Conservation (phyloP, 2,329 filamentous ascomycete species). For the Ceratocystis cacaofunesta region DNA sequence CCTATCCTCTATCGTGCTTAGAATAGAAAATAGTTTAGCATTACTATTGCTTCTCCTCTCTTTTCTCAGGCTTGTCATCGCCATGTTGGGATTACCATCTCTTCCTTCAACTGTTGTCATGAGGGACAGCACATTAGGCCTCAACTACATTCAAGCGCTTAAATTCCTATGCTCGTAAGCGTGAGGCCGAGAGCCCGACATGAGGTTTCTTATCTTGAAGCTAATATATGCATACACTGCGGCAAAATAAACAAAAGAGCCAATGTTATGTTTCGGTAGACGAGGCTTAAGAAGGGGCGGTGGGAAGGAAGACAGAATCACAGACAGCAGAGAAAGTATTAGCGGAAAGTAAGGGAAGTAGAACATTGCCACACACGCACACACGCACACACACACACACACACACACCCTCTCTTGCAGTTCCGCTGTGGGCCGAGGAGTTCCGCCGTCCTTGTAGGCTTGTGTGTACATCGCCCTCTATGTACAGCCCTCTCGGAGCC, state of each 20-base stretch:
- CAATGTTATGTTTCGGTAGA: neutral
- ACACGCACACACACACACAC: neutral
- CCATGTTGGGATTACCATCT: no score
- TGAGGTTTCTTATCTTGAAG: neutral
- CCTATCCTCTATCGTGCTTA: no score
- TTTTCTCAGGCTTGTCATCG: no score
- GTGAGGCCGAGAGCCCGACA: neutral
- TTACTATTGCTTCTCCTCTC: no score
- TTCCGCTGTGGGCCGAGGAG: neutral
- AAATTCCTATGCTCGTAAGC: neutral
- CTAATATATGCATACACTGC: neutral
- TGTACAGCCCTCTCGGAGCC: neutral
- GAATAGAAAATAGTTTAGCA: no score
- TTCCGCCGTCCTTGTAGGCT: neutral
- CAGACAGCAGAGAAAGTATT: neutral
- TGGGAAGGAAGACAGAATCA: neutral
- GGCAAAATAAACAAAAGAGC: neutral
- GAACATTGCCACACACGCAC: neutral
- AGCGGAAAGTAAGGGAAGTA: neutral
- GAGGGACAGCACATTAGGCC: neutral
- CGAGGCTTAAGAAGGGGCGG: neutral
- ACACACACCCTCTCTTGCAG: neutral
- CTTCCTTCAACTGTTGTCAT: no score
- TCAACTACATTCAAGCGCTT: neutral
- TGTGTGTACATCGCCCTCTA: neutral